These are phyloP conservation scores for Boeremia lycopersici DNA, from an alignment of 2,329 filamentous ascomycete species.

Conservation along the genomic window DNA sequence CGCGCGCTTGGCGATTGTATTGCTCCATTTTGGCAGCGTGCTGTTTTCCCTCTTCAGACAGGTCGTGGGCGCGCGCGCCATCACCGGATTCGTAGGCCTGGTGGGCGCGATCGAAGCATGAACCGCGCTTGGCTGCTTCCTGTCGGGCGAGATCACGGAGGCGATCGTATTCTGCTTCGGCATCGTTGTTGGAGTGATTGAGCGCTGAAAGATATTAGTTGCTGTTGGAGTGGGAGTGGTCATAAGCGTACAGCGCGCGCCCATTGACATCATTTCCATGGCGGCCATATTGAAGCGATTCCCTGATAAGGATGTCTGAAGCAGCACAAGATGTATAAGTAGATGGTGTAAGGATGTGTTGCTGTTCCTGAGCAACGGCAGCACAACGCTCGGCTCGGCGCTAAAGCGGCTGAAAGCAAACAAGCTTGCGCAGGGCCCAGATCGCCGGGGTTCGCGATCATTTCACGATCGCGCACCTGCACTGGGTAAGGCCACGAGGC, in stretches of 20 bases:
- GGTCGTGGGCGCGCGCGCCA: slow-evolving; percentile 78
- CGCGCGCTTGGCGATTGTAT: slow-evolving; percentile 88
- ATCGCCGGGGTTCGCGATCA: slow-evolving; percentile 14
- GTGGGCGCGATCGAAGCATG: slow-evolving; percentile 72
- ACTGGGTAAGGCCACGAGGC: slow-evolving; percentile 3
- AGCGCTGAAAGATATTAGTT: slow-evolving; percentile 34
- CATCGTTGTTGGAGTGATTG: slow-evolving; percentile 42
- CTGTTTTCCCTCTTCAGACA: slow-evolving; percentile 82
- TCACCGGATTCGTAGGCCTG: slow-evolving; percentile 85
- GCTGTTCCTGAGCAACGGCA: slow-evolving; percentile 20
- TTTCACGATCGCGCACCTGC: slow-evolving; percentile 1
- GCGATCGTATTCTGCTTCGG: slow-evolving; percentile 88
- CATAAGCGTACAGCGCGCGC: slow-evolving; percentile 41
- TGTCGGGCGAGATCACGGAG: slow-evolving; percentile 81
- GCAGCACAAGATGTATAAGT: not conserved
- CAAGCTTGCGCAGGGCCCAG: slow-evolving; percentile 17
- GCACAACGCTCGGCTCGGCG: slow-evolving; percentile 9
- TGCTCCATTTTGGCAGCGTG: slow-evolving; percentile 85
- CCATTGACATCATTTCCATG: slow-evolving; percentile 45
- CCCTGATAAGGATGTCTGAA: slow-evolving; percentile 2
- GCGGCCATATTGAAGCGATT: slow-evolving; percentile 33
- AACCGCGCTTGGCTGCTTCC: slow-evolving; percentile 78
- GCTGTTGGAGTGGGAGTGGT: not conserved
- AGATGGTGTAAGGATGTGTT: slow-evolving; percentile 16
- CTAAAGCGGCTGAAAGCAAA: slow-evolving; percentile 14